phyloP scores from a whole-genome alignment of 139 green algal species.

The Auxenochlorella pyrenoidosa region DNA sequence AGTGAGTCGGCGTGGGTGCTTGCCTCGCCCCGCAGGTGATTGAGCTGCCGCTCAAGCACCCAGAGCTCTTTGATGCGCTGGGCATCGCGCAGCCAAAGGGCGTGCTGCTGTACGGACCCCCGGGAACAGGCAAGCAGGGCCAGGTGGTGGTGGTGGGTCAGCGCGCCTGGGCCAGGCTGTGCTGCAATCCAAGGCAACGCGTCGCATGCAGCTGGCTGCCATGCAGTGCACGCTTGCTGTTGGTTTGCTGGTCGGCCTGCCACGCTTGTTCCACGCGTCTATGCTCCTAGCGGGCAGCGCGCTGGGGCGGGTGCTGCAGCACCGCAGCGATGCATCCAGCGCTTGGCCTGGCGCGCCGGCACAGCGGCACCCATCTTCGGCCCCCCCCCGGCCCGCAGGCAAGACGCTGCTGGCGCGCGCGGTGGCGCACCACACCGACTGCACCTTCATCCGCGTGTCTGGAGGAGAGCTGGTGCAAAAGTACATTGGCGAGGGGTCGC shows the following conservation, averaged over 20 bases:
- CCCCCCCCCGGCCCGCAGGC: constrained; percentile 78
- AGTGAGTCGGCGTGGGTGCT: neutral
- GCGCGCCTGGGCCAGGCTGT: too few species aligned
- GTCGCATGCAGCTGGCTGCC: too few species aligned
- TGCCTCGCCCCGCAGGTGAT: constrained; percentile 80
- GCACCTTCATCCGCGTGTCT: constrained; percentile 99
- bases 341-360: too few species aligned
- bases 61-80: constrained; percentile 99
- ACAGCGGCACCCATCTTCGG: too few species aligned
- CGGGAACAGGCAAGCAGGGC: constrained; percentile 83
- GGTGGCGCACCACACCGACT: constrained; percentile 99
- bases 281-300: too few species aligned
- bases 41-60: constrained; percentile 99
- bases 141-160: too few species aligned
- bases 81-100: constrained; percentile 98
- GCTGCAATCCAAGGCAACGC: too few species aligned
- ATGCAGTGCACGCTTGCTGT: too few species aligned
- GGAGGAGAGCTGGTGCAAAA: constrained; percentile 99
- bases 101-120: constrained; percentile 95
- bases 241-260: too few species aligned
- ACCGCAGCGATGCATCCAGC: constrained; percentile 48
- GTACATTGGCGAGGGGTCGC: constrained; percentile 99
- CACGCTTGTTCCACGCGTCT: too few species aligned
- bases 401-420: constrained; percentile 93
- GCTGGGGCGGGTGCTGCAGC: neutral